These are phyloP conservation scores for Trichoderma asperellum DNA, from an alignment of 2,329 filamentous ascomycete species.

Conservation along the genomic window DNA sequence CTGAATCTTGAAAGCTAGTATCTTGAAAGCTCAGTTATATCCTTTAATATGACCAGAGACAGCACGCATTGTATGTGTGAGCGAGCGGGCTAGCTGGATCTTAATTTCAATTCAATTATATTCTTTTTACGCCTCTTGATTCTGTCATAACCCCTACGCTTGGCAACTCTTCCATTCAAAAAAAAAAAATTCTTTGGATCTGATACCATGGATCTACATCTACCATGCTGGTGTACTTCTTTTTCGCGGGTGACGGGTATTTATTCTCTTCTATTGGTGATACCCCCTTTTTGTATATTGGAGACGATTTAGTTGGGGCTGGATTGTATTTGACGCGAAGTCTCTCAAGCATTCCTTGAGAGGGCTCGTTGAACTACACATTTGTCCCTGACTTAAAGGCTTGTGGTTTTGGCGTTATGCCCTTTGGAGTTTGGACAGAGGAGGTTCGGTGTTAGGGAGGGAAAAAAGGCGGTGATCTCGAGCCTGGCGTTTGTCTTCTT, in stretches of 20 bases:
- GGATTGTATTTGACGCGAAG: not conserved
- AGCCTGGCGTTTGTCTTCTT: slow-evolving; percentile 21
- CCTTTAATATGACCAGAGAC: not conserved
- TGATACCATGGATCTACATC: slow-evolving; percentile 32
- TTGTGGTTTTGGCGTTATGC: slow-evolving; percentile 40
- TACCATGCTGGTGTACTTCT: slow-evolving; percentile 29
- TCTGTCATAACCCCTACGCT: slow-evolving; percentile 35
- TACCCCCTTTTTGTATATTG: slow-evolving; percentile 39
- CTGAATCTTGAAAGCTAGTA: slow-evolving; percentile 20
- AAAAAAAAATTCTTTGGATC: slow-evolving; percentile 33
- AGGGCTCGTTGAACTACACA: not conserved
- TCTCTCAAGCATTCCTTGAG: not conserved
- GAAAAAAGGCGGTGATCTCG: slow-evolving; percentile 27
- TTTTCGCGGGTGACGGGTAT: slow-evolving; percentile 32
- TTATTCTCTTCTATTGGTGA: slow-evolving; percentile 42
- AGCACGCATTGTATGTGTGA: slow-evolving; percentile 27
- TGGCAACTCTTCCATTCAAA: slow-evolving; percentile 34
- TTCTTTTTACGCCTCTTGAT: slow-evolving; percentile 33
- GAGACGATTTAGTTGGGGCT: slow-evolving; percentile 18
- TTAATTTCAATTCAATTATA: slow-evolving; percentile 22
- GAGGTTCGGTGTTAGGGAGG: slow-evolving; percentile 32
- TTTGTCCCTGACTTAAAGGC: slow-evolving; percentile 33
- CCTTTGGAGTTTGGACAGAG: slow-evolving; percentile 32
- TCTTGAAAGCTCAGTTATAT: slow-evolving; percentile 34
- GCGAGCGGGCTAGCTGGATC: slow-evolving; percentile 33